Conservation (phyloP, 2,329 filamentous ascomycete species). For the Pseudocercospora macadamiae region DNA sequence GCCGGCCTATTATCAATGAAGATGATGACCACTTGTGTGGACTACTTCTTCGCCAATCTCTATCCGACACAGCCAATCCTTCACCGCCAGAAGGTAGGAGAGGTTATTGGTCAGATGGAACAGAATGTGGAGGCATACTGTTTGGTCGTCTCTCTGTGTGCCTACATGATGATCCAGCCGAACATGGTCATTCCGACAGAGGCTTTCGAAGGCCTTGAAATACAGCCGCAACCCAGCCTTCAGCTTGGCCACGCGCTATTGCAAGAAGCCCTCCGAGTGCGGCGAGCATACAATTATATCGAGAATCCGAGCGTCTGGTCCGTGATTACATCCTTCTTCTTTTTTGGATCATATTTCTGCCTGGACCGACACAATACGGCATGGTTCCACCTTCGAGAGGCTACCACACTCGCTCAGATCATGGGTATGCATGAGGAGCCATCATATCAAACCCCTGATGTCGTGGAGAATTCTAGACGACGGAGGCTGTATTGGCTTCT, state of each 20-base stretch:
- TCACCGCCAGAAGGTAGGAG: constrained; percentile 55
- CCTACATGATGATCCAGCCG: constrained; percentile 55
- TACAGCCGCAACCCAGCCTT: constrained; percentile 46
- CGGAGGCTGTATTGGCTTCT: constrained; percentile 58
- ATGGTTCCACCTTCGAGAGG: constrained; percentile 65
- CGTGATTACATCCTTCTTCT: constrained; percentile 65
- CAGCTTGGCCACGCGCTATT: constrained; percentile 59
- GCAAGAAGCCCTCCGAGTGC: constrained; percentile 60
- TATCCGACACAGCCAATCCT: constrained; percentile 68
- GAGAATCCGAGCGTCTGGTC: constrained; percentile 59
- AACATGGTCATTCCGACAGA: constrained; percentile 48
- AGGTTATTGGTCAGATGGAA: constrained; percentile 57
- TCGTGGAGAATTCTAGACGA: constrained; percentile 57
- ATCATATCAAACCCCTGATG: constrained; percentile 52
- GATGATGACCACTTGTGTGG: constrained; percentile 58
- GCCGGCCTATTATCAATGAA: constrained; percentile 53
- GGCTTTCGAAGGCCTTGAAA: constrained; percentile 54
- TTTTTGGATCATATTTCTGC: constrained; percentile 64
- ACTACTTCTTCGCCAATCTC: constrained; percentile 64
- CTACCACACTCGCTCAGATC: constrained; percentile 62
- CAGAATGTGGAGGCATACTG: constrained; percentile 60
- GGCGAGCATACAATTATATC: constrained; percentile 61
- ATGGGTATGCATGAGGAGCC: constrained; percentile 63
- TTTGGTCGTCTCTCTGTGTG: constrained; percentile 56
- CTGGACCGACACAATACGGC: constrained; percentile 64